phyloP scores from a whole-genome alignment of 2,329 filamentous ascomycete genomes.

The Trichoderma endophyticum region DNA sequence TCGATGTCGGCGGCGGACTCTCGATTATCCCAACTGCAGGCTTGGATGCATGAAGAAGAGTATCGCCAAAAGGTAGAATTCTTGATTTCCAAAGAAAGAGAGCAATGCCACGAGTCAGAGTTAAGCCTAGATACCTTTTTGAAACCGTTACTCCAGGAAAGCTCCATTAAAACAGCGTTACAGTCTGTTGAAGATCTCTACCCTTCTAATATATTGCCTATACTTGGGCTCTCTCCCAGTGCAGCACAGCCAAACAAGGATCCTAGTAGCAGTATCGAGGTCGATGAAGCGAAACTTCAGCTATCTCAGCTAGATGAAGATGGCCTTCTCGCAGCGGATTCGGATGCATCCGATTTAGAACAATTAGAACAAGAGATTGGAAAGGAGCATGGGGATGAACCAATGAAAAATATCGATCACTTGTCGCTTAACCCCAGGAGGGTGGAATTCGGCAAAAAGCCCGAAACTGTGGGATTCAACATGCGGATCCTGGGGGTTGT shows the following conservation, averaged over 20 bases:
- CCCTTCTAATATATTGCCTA: constrained; percentile 59
- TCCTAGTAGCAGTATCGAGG: constrained; percentile 49
- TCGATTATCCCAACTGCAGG: constrained; percentile 66
- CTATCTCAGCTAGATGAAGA: constrained; percentile 51
- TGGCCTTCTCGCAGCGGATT: background rate
- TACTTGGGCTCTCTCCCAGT: constrained; percentile 43
- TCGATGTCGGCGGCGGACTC: constrained; percentile 80
- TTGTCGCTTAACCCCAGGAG: background rate
- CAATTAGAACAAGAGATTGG: background rate
- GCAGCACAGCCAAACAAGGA: constrained; percentile 37
- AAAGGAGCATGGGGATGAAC: background rate
- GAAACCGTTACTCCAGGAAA: constrained; percentile 49
- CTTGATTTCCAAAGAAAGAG: constrained; percentile 63
- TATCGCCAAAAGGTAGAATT: constrained; percentile 63
- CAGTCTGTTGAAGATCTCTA: constrained; percentile 88
- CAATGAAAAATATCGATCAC: background rate
- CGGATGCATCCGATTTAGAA: background rate
- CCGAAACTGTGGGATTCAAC: background rate
- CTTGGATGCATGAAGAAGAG: constrained; percentile 91
- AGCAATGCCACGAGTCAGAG: constrained; percentile 36
- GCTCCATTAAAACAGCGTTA: constrained; percentile 68
- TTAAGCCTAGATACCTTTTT: constrained; percentile 66
- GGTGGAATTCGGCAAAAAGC: background rate
- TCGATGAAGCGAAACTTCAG: constrained; percentile 61
- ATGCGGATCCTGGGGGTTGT: background rate